Evolutionary conservation across 2,329 filamentous ascomycete species (phyloP).

Genomic region (Ampelomyces quisqualis): DNA sequence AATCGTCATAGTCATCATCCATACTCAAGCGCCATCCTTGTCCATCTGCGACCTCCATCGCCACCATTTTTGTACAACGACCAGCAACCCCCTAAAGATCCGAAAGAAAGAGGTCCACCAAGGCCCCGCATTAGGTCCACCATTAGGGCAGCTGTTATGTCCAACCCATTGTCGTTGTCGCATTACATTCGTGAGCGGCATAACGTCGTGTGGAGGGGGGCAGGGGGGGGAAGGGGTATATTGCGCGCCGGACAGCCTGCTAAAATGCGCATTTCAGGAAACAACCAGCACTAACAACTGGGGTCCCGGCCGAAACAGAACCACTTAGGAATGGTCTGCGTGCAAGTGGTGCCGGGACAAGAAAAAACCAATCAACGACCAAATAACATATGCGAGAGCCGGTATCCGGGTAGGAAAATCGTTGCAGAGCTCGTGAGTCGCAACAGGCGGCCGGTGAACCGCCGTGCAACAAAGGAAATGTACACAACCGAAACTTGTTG

Average conservation of each 20-base stretch:
- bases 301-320: slow-evolving; percentile 18
- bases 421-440: slow-evolving; percentile 7
- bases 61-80: slow-evolving; percentile 2
- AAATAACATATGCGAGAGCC: not conserved
- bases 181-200: slow-evolving; percentile 26
- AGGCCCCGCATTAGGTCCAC: slow-evolving; percentile 6
- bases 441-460: not conserved
- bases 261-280: slow-evolving; percentile 6
- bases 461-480: too few relatives aligned
- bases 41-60: not conserved
- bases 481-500: too few relatives aligned
- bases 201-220: slow-evolving; percentile 28
- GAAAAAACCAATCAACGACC: too few relatives aligned
- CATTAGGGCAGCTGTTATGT: slow-evolving; percentile 14
- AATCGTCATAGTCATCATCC: too few relatives aligned
- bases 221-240: too few relatives aligned
- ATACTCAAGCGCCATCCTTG: too few relatives aligned
- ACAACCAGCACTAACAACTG: slow-evolving; percentile 7
- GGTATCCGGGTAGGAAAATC: slow-evolving; percentile 1
- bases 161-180: slow-evolving; percentile 19
- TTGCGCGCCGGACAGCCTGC: slow-evolving; percentile 15
- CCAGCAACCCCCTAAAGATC: not conserved
- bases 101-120: slow-evolving; percentile 1
- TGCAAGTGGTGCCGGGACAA: slow-evolving; percentile 13
- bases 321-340: not conserved